Evolutionary conservation across 345 rosid species (phyloP).

Genomic region (Iberis pinnata): DNA sequence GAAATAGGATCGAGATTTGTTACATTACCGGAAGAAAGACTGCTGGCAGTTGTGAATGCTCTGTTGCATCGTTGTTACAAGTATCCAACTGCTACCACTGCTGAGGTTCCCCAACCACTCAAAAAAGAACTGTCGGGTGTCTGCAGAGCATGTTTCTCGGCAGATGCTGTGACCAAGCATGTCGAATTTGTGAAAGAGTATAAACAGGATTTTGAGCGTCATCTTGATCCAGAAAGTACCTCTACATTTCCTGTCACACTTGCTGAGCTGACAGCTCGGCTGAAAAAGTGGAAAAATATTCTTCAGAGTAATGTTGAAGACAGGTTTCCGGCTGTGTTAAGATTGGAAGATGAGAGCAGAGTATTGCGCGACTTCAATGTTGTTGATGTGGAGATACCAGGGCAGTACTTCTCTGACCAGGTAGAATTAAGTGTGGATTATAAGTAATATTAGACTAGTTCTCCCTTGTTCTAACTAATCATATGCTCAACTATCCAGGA

Average conservation of each 20-base stretch:
- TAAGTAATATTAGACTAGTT: constrained; percentile 6
- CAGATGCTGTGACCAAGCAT: constrained; percentile 95
- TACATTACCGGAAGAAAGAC: constrained; percentile 95
- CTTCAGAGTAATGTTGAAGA: constrained; percentile 98
- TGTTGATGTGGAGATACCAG: constrained; percentile 99
- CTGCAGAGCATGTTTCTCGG: constrained; percentile 97
- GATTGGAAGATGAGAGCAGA: constrained; percentile 94
- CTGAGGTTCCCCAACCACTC: constrained; percentile 96
- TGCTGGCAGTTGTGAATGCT: constrained; percentile 94
- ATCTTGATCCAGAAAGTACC: constrained; percentile 95
- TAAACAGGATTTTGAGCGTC: constrained; percentile 94
- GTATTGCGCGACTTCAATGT: constrained; percentile 89
- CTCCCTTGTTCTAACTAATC: constrained; percentile 17
- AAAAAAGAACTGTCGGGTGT: constrained; percentile 98
- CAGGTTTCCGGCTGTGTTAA: constrained; percentile 89
- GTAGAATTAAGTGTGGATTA: constrained; percentile 32
- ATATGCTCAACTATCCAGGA: constrained; percentile 44
- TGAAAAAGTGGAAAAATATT: constrained; percentile 96
- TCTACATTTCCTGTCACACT: constrained; percentile 89
- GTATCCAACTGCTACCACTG: constrained; percentile 94
- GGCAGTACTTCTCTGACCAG: constrained; percentile 96
- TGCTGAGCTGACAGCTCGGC: constrained; percentile 72
- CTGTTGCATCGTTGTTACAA: constrained; percentile 97
- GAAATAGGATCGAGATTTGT: constrained; percentile 97
- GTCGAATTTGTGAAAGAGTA: constrained; percentile 97